Conservation (phyloP, 2,329 filamentous ascomycete species). For the Alternaria arbusti region DNA sequence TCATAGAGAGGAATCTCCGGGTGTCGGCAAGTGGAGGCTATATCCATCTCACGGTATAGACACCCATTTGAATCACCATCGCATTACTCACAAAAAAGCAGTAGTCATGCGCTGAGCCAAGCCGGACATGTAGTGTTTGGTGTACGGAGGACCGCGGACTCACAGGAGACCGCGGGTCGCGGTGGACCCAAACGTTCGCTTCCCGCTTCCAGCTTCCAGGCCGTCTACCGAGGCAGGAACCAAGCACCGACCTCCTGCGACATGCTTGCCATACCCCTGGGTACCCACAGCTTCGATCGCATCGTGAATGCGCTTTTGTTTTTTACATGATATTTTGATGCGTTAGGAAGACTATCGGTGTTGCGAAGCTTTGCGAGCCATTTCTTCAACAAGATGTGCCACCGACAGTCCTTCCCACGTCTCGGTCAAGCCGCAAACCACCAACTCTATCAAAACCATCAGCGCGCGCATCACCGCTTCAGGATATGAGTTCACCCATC, state of each 20-base stretch:
- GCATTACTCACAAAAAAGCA: not conserved
- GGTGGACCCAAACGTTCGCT: not conserved
- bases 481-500: not conserved
- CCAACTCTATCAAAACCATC: not conserved
- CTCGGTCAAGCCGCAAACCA: not conserved
- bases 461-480: not conserved
- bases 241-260: not conserved
- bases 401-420: not conserved
- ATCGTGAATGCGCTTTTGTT: not conserved
- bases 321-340: not conserved
- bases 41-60: not conserved
- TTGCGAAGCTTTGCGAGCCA: not conserved
- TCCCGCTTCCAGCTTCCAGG: not conserved
- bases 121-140: not conserved
- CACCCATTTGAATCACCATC: not conserved
- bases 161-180: not conserved
- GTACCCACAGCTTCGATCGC: not conserved
- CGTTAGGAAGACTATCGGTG: not conserved
- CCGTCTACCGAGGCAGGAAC: not conserved
- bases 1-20: not conserved
- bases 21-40: not conserved
- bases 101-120: not conserved
- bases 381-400: not conserved
- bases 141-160: not conserved
- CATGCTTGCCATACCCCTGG: not conserved